phyloP scores from a whole-genome alignment of 768 basidiomycete genomes.

The Megacollybia marginata region DNA sequence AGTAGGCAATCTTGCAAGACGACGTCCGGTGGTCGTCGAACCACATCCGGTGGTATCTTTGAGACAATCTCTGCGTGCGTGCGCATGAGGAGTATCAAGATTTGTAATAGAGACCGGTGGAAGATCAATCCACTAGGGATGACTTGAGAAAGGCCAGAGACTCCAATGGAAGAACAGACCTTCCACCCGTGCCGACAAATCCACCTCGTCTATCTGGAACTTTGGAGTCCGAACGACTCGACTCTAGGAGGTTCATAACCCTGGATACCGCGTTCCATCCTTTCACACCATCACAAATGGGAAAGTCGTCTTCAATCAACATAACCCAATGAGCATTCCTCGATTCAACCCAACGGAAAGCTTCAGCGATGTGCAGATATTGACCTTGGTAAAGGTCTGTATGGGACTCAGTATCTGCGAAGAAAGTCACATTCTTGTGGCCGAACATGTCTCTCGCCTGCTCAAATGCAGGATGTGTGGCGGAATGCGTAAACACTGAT shows the following conservation, averaged over 20 bases:
- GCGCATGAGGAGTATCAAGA: constrained; percentile 23
- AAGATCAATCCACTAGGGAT: constrained; percentile 31
- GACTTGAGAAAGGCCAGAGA: neutral
- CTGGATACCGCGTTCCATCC: constrained; percentile 24
- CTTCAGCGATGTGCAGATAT: constrained; percentile 33
- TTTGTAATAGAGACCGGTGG: constrained; percentile 26
- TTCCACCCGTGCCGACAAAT: constrained; percentile 36
- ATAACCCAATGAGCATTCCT: constrained; percentile 25
- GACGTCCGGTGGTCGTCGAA: constrained; percentile 27
- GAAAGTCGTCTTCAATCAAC: constrained; percentile 38
- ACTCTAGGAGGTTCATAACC: constrained; percentile 24
- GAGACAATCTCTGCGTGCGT: constrained; percentile 21
- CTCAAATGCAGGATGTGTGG: constrained; percentile 23
- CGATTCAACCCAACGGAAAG: constrained; percentile 26
- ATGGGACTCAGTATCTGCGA: constrained; percentile 23
- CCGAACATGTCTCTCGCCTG: constrained; percentile 16
- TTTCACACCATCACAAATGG: constrained; percentile 26
- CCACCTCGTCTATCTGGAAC: constrained; percentile 20
- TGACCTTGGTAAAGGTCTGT: constrained; percentile 21
- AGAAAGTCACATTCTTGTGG: constrained; percentile 17
- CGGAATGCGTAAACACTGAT: constrained; percentile 32
- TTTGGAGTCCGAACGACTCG: constrained; percentile 5
- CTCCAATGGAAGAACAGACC: constrained; percentile 16
- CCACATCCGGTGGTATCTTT: constrained; percentile 18
- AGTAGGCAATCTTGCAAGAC: constrained; percentile 36